Conservation (phyloP, 2,329 filamentous ascomycete genomes). For the Sporothrix pseudoabietina region DNA sequence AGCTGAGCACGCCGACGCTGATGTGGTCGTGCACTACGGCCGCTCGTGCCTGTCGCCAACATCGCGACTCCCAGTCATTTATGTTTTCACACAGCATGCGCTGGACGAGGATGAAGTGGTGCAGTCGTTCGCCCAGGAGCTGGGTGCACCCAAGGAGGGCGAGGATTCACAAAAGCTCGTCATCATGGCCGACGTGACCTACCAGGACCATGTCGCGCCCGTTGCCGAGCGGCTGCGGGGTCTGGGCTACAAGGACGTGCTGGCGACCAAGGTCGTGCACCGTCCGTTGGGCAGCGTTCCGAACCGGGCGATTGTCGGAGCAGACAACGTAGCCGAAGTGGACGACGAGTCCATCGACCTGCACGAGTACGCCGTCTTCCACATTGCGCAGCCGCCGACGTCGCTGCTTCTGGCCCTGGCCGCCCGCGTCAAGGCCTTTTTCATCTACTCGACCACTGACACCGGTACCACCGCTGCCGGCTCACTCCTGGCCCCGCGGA, state of each 20-base stretch:
- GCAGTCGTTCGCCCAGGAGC: slow-evolving; percentile 67
- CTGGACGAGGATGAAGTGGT: slow-evolving; percentile 63
- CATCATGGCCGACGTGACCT: slow-evolving; percentile 88
- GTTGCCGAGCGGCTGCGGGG: slow-evolving; percentile 58
- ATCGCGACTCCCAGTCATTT: slow-evolving; percentile 80
- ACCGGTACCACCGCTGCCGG: not conserved
- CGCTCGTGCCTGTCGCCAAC: slow-evolving; percentile 90
- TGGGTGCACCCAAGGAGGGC: slow-evolving; percentile 56
- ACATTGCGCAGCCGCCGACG: slow-evolving; percentile 78
- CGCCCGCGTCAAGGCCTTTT: slow-evolving; percentile 75
- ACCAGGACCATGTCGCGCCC: slow-evolving; percentile 69
- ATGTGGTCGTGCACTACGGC: slow-evolving; percentile 93
- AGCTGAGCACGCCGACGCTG: slow-evolving; percentile 86
- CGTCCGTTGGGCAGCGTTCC: slow-evolving; percentile 80
- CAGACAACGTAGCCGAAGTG: slow-evolving; percentile 34
- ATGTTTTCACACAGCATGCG: slow-evolving; percentile 78
- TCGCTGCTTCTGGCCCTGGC: slow-evolving; percentile 85
- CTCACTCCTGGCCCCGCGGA: slow-evolving; percentile 43
- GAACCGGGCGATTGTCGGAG: slow-evolving; percentile 66
- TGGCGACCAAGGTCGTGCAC: slow-evolving; percentile 72
- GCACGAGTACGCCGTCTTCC: slow-evolving; percentile 71
- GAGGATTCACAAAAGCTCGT: slow-evolving; percentile 60
- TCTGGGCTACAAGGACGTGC: slow-evolving; percentile 69
- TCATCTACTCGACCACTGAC: slow-evolving; percentile 64
- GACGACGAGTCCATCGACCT: slow-evolving; percentile 51